Evolutionary conservation across 495 filamentous ascomycete species (phyloP), one percentile per base, ranked within the genome.

Genomic region (Baudoinia panamericana): DNA sequence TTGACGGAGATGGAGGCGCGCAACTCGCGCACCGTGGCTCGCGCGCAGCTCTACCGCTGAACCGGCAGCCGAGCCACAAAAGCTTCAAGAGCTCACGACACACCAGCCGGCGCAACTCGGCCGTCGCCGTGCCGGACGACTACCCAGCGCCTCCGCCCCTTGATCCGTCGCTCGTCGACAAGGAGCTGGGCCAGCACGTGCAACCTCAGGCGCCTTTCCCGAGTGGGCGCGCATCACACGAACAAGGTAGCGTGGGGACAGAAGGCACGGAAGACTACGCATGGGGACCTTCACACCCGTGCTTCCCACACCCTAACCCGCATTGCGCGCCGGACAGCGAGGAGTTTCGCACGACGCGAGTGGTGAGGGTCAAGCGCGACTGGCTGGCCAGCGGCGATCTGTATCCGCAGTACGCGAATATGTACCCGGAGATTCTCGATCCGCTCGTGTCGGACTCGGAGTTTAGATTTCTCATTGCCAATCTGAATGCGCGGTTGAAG

Each of bases 381-480:
- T 99, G 85, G 82, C 78, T 95, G 68, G 56, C 82, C 16, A 70
- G 72, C 29, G 92, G 86, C 4, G 90, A 99, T 57, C 64, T 94
- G n/a, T 85, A 86, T 6, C 90, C 90, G 13, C 81, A 82, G 0
- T 95, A 86, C 53, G 86, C 82, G 5, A 94, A 93, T 46, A 70
- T 93, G 0, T 99, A 96, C 49, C 90, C 90, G 0, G 90, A 96
- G 50, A 92, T 96, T 40, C 64, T 99, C 10, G 84, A 93, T 45
- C 84, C 86, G 2, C 72, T 82, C 30, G 67, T 81, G 4, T 58
- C 90, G 4, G 73, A 80, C 13, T 83, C 90, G 49, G 81, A 50
- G 8, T 54, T 54, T 43, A 37, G 51, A 7, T 24, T 41, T 12
- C 43, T 54, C 6, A 21, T 54, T 29, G 28, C 43, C 9, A 46